Evolutionary conservation across 2,329 filamentous ascomycete genomes (phyloP).

Genomic region (Hypocreales sp.): DNA sequence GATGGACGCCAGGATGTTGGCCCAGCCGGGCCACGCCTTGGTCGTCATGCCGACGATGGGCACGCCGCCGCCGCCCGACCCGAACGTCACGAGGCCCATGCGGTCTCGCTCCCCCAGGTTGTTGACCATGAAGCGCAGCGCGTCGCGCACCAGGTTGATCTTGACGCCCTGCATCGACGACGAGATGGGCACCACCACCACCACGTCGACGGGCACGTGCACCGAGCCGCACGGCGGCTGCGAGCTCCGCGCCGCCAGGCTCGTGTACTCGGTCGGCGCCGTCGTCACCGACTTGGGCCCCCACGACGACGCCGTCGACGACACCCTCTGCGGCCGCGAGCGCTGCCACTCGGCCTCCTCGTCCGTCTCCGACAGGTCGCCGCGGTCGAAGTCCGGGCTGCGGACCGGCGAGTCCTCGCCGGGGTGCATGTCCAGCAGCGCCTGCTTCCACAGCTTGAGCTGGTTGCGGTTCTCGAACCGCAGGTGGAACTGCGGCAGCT

Average conservation of each 20-base stretch:
- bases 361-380: slow-evolving; percentile 66
- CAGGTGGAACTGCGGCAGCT: slow-evolving; percentile 88
- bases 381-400: slow-evolving; percentile 63
- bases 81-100: slow-evolving; percentile 95
- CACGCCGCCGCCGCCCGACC: slow-evolving; percentile 82
- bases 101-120: slow-evolving; percentile 84
- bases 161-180: slow-evolving; percentile 99
- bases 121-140: slow-evolving; percentile 79
- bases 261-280: slow-evolving; percentile 84
- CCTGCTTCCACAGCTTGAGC: slow-evolving; percentile 80
- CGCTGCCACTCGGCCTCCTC: slow-evolving; percentile 72
- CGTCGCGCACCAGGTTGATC: slow-evolving; percentile 84
- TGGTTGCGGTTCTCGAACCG: slow-evolving; percentile 73
- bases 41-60: slow-evolving; percentile 97
- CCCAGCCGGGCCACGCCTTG: slow-evolving; percentile 87
- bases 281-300: slow-evolving; percentile 74
- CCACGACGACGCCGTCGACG: slow-evolving; percentile 70
- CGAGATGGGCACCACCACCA: slow-evolving; percentile 92
- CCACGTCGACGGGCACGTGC: slow-evolving; percentile 87
- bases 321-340: slow-evolving; percentile 49
- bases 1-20: slow-evolving; percentile 71
- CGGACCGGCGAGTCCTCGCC: slow-evolving; percentile 48
- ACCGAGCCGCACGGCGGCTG: slow-evolving; percentile 34
- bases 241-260: slow-evolving; percentile 37
- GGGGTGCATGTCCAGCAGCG: slow-evolving; percentile 68